Evolutionary conservation across 768 basidiomycete species (phyloP).

Genomic region (Termitomyces sp.): DNA sequence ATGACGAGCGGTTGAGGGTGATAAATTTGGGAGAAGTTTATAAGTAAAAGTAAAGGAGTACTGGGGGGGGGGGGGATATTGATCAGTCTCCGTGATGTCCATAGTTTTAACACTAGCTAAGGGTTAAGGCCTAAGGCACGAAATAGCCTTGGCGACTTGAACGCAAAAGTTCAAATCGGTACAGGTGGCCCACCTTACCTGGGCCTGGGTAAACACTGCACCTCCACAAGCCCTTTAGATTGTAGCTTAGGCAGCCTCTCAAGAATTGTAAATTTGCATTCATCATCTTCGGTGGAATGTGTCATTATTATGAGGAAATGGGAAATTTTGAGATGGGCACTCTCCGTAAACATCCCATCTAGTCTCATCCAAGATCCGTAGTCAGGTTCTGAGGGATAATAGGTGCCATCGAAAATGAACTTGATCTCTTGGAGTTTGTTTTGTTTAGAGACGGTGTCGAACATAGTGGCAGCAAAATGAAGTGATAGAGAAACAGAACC

Average conservation of each 20-base stretch:
- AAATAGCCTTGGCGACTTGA: too few species aligned
- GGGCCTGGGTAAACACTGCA: background rate
- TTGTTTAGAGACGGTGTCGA: slow-evolving; percentile 1
- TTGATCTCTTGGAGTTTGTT: slow-evolving; percentile 1
- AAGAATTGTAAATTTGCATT: background rate
- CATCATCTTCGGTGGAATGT: background rate
- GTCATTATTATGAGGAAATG: background rate
- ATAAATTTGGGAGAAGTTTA: too few species aligned
- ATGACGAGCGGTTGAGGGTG: too few species aligned
- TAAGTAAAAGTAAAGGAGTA: too few species aligned
- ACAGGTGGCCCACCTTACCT: too few species aligned
- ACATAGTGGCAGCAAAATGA: background rate
- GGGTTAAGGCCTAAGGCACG: too few species aligned
- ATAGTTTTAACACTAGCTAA: too few species aligned
- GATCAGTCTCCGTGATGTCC: too few species aligned
- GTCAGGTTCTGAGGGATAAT: background rate
- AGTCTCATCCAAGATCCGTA: background rate
- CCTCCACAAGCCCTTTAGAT: background rate
- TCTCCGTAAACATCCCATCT: background rate
- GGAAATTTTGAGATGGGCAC: background rate
- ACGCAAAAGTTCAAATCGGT: too few species aligned
- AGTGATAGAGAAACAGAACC: background rate
- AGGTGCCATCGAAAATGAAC: background rate
- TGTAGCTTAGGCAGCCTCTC: background rate
- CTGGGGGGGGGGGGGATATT: too few species aligned